phyloP scores from a whole-genome alignment of 2,329 filamentous ascomycete genomes.

The Colletotrichum abscissum region DNA sequence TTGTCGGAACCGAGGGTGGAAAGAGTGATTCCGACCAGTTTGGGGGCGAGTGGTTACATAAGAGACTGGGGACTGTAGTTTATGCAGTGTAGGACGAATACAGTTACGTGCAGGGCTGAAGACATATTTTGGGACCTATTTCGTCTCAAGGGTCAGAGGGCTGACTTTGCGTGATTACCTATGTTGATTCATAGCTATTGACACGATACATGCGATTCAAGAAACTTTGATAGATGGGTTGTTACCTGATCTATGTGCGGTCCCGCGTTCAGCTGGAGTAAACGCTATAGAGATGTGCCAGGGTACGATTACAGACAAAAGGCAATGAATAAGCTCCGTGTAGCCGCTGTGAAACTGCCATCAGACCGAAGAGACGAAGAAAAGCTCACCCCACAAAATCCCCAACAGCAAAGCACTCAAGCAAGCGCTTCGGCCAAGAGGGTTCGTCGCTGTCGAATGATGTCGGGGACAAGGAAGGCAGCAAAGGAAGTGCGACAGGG shows the following conservation, averaged over 20 bases:
- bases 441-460: conserved; percentile 33
- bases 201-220: neutral
- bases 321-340: conserved; percentile 9
- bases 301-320: neutral
- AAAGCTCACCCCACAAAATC: neutral
- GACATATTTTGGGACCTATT: neutral
- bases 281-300: neutral
- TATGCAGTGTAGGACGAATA: neutral
- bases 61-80: neutral
- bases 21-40: neutral
- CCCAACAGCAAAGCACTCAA: neutral
- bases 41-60: neutral
- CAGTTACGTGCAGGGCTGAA: neutral
- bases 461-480: conserved; percentile 33
- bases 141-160: neutral
- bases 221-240: neutral
- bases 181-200: neutral
- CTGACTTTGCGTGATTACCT: no score
- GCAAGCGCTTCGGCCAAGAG: conserved; percentile 33
- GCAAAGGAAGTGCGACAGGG: neutral
- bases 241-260: neutral
- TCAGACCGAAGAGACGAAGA: conserved; percentile 18
- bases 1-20: neutral
- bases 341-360: conserved; percentile 37
- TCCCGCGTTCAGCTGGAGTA: neutral